Evolutionary conservation across 768 basidiomycete genomes (phyloP).

Genomic region (Gautieria morchelliformis): DNA sequence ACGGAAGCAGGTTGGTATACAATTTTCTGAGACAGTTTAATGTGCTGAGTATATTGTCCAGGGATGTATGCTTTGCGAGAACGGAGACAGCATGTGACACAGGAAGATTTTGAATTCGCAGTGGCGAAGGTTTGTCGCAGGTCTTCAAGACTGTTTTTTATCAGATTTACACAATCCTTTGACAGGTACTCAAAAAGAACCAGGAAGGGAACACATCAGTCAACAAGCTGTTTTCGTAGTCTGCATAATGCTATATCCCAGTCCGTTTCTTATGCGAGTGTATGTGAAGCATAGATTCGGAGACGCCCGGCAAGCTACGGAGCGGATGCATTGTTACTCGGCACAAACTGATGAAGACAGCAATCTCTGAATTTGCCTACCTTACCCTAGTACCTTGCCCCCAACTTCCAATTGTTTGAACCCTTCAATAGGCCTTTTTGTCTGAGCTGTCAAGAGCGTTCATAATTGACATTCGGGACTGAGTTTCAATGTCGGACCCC

Average conservation of each 20-base stretch:
- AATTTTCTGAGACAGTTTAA: not conserved
- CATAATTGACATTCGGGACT: no score
- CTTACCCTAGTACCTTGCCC: no score
- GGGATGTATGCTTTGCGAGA: conserved; percentile 97
- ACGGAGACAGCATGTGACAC: conserved; percentile 92
- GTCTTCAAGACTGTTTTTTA: not conserved
- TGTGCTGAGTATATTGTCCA: conserved; percentile 16
- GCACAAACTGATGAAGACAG: no score
- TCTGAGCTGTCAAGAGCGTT: no score
- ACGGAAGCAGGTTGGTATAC: conserved; percentile 76
- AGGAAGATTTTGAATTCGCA: conserved; percentile 98
- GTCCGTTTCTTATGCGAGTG: not conserved
- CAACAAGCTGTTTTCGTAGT: conserved; percentile 87
- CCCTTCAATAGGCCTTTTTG: no score
- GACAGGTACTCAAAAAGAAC: conserved; percentile 86
- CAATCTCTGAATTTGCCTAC: no score
- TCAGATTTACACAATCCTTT: not conserved
- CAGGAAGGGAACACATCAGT: conserved; percentile 90
- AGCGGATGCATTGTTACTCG: no score
- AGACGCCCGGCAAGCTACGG: no score
- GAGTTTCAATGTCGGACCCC: no score
- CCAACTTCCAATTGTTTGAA: no score
- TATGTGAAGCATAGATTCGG: no score
- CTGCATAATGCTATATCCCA: conserved; percentile 27
- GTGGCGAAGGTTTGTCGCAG: conserved; percentile 69